A percentile compares a stretch with the other conserved stretches of the same genome.
These are phyloP conservation scores for Amanita rimosa DNA, from an alignment of 768 basidiomycete species.

Conservation along the genomic window DNA sequence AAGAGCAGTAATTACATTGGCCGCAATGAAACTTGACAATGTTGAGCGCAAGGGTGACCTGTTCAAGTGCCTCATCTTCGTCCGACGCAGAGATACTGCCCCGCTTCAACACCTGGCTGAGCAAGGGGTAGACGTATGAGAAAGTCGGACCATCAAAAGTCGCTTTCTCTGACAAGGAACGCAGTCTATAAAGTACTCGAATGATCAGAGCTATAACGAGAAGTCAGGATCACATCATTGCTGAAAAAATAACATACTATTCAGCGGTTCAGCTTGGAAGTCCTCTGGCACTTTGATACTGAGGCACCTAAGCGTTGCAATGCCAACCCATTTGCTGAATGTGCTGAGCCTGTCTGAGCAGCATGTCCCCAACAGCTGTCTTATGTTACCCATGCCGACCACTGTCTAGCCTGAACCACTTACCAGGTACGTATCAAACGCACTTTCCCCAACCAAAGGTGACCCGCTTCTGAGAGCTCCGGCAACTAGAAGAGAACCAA, in stretches of 20 bases:
- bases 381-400: constrained; percentile 2
- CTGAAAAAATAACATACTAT: constrained; percentile 27
- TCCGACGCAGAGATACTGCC: constrained; percentile 61
- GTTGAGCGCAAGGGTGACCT: constrained; percentile 64
- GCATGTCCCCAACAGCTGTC: constrained; percentile 58
- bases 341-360: constrained; percentile 66
- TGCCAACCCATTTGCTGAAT: constrained; percentile 62
- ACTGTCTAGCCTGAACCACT: constrained; percentile 14
- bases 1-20: constrained; percentile 44
- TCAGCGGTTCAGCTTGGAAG: constrained; percentile 58
- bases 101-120: constrained; percentile 51
- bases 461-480: constrained; percentile 53
- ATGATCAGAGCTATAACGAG: constrained; percentile 51
- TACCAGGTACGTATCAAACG: constrained; percentile 76
- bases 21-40: constrained; percentile 61
- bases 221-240: neutral
- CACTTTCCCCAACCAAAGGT: constrained; percentile 46
- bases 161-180: constrained; percentile 68
- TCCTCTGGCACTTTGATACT: constrained; percentile 63
- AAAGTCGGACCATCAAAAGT: constrained; percentile 84
- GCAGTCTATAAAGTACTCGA: constrained; percentile 78
- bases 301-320: constrained; percentile 73
- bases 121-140: constrained; percentile 67
- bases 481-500: constrained; percentile 52
- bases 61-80: constrained; percentile 66